phyloP scores from a whole-genome alignment of 495 filamentous ascomycete genomes.

The Podospora conica region DNA sequence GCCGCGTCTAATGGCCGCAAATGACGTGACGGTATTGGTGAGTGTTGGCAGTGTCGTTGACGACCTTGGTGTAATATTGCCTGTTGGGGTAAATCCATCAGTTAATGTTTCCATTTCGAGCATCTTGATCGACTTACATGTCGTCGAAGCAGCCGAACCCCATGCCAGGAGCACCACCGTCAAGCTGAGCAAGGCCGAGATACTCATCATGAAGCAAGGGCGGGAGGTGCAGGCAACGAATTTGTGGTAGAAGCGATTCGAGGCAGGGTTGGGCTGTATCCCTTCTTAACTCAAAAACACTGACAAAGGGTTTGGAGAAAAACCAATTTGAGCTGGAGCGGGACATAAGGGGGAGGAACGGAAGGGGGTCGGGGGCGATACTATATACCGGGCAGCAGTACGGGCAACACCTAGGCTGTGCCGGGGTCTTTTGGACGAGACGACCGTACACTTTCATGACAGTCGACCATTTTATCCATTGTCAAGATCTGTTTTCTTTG shows the following conservation, averaged over 20 bases:
- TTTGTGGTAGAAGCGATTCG: background rate
- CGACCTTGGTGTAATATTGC: too few species aligned
- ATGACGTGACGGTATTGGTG: too few species aligned
- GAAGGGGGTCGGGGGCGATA: background rate
- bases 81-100: background rate
- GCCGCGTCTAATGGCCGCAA: too few species aligned
- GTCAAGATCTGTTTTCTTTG: too few species aligned
- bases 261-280: background rate
- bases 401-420: background rate
- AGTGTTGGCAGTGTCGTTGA: too few species aligned
- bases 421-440: background rate
- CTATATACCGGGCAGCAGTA: background rate
- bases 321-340: background rate
- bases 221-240: background rate
- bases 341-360: too few species aligned
- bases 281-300: background rate
- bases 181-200: background rate
- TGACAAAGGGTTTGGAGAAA: background rate
- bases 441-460: background rate
- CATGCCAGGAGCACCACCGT: background rate
- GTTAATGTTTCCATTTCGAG: background rate
- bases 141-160: background rate
- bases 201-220: background rate
- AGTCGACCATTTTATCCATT: background rate
- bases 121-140: background rate